Evolutionary conservation across 768 basidiomycete genomes (phyloP).

Genomic region (Gymnopilus junonius): DNA sequence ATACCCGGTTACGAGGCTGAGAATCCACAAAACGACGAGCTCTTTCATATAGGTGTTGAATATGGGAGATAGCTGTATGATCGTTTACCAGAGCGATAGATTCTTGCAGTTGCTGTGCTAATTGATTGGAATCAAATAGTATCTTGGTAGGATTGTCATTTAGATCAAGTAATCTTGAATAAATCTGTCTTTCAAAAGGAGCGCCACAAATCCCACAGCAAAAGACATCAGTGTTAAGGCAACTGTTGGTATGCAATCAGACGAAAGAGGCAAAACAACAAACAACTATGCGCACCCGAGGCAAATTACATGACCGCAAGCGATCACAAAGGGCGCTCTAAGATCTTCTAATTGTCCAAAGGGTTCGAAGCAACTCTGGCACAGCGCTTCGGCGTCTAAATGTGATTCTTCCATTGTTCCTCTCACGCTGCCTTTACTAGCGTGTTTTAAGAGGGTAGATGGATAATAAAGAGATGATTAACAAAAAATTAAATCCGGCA

Average conservation of each 20-base stretch:
- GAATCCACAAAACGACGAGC: neutral
- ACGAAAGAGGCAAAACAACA: neutral
- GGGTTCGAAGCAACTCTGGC: conserved; percentile 15
- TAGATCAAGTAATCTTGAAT: neutral
- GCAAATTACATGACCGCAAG: conserved; percentile 69
- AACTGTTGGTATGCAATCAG: neutral
- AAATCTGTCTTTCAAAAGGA: neutral
- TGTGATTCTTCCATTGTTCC: conserved; percentile 7
- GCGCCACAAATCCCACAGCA: conserved; percentile 6
- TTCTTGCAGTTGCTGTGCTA: neutral
- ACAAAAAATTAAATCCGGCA: neutral
- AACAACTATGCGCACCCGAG: conserved; percentile 31
- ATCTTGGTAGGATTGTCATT: neutral
- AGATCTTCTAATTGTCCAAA: conserved; percentile 13
- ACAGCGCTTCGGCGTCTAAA: conserved; percentile 17
- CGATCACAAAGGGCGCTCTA: conserved; percentile 3
- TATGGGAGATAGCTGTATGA: neutral
- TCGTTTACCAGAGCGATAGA: conserved; percentile 1
- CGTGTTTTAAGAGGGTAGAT: neutral
- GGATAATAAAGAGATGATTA: neutral
- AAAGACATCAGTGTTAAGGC: neutral
- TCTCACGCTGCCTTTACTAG: neutral
- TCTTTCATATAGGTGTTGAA: conserved; percentile 2
- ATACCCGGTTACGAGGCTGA: conserved; percentile 11
- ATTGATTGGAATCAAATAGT: neutral